Evolutionary conservation across 768 basidiomycete genomes (phyloP).

Genomic region (Russula lepida): DNA sequence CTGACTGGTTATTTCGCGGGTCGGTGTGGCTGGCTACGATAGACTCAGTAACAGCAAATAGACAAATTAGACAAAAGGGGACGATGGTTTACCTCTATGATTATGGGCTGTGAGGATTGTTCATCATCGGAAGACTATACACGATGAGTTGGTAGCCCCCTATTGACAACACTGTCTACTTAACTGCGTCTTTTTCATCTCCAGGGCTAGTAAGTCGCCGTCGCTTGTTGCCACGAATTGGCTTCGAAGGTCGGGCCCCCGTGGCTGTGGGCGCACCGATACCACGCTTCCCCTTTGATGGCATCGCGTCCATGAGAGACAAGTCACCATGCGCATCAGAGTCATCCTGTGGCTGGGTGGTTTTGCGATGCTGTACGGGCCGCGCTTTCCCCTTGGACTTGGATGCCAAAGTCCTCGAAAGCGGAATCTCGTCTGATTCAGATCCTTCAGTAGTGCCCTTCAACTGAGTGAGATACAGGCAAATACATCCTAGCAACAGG

Average conservation of each 20-base stretch:
- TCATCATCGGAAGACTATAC: not conserved
- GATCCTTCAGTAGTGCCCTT: constrained; percentile 10
- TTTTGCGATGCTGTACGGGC: not conserved
- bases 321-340: not conserved
- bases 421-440: constrained; percentile 16
- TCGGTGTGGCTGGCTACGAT: constrained; percentile 12
- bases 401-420: not conserved
- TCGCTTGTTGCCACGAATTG: not conserved
- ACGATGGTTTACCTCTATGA: not conserved
- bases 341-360: not conserved
- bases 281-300: not conserved
- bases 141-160: not conserved
- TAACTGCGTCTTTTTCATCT: not conserved
- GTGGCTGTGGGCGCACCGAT: not conserved
- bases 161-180: not conserved
- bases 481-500: not conserved
- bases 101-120: not conserved
- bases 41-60: not conserved
- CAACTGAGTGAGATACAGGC: not conserved
- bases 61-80: not conserved
- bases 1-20: not conserved
- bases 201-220: not conserved
- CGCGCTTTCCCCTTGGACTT: not conserved
- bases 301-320: not conserved
- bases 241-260: not conserved